Base-by-base conservation (phyloP, 805 yeast genomes). In the Candida andamanensis region DNA sequence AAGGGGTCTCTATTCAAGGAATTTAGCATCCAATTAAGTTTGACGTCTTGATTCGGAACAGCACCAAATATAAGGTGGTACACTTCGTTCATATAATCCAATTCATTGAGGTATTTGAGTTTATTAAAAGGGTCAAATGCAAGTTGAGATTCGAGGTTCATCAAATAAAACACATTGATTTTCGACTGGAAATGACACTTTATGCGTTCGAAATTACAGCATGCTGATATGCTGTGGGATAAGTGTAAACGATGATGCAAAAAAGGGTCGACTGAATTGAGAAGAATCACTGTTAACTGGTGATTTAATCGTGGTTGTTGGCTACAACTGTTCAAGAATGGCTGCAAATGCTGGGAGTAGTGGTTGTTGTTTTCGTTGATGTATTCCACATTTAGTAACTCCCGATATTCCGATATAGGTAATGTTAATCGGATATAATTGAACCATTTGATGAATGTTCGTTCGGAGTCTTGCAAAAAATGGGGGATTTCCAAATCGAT, bases 21-120 rank as follows among this genome's bases (percentile, higher is more conserved):
- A 23, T 39, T 43, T 30, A 49, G 35, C 3, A 47, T 37, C 54
- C 54, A 49, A 16, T 48, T 40, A 8, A 45, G 33, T 30, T 42
- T 46, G 26, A 46, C 25, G 11, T 46, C 46, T 17, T 33, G 29
- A 6, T 32, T 22, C 7, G 53, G 44, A 3, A 8, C 8, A 10
- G 36, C 45, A 26, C 40, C 35, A 32, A 48, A 49, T 1, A 47
- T 28, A 12, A 45, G 25, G 14, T 17, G 17, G 27, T 48, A 49
- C 5, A 49, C 32, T 26, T 36, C 36, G 15, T 26, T 26, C 16
- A 49, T 32, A 16, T 39, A 30, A 15, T 46, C 53, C 16, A 48
- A 35, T 26, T 46, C 42, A 14, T 28, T 37, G n/a, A 46, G 33
- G 32, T 46, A 49, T 17, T 34, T 30, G 14, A 43, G 30, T 11